Evolutionary conservation across 495 filamentous ascomycete species (phyloP).

Genomic region (Jackrogersella multiformis): DNA sequence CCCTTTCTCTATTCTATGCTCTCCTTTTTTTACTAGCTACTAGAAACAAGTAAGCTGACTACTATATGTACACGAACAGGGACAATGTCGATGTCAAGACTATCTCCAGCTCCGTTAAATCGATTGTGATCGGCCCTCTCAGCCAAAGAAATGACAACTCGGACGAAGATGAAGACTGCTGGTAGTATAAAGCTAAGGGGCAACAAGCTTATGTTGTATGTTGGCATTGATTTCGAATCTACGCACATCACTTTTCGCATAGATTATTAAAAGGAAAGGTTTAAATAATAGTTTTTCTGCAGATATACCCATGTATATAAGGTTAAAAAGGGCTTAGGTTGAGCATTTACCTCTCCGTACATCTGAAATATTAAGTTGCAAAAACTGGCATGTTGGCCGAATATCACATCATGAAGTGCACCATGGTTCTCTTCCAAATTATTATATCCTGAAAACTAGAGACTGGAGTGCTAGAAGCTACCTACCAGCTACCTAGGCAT

Average conservation of each 20-base stretch:
- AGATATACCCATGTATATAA: neutral
- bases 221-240: neutral
- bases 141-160: conserved; percentile 20
- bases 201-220: too few relatives aligned
- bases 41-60: neutral
- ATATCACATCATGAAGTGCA: too few relatives aligned
- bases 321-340: too few relatives aligned
- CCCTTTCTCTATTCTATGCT: neutral
- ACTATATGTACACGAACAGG: conserved; percentile 33
- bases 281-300: too few relatives aligned
- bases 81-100: conserved; percentile 50
- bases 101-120: conserved; percentile 47
- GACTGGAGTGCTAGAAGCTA: too few relatives aligned
- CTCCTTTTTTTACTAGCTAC: neutral
- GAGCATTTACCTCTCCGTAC: too few relatives aligned
- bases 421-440: too few relatives aligned
- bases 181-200: neutral
- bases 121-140: conserved; percentile 48
- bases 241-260: neutral
- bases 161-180: conserved; percentile 1
- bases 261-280: neutral
- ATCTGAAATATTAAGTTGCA: too few relatives aligned
- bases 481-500: too few relatives aligned
- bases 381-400: too few relatives aligned
- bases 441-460: too few relatives aligned